These are phyloP conservation scores for Pseudopithomyces maydicus DNA, from an alignment of 2,329 filamentous ascomycete species.

Conservation along the genomic window DNA sequence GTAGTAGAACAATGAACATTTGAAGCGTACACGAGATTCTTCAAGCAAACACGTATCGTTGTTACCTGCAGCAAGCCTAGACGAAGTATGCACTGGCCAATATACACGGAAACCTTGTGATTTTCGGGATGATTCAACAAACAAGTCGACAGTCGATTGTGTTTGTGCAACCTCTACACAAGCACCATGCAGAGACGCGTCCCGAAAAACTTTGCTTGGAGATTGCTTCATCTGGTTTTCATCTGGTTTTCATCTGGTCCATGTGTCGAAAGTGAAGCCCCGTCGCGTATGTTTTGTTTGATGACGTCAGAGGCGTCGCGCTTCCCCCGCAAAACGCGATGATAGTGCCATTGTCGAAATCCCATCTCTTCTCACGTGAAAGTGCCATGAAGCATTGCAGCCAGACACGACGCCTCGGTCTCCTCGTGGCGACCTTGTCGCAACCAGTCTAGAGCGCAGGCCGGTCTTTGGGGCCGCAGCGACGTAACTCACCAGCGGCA, in stretches of 20 bases:
- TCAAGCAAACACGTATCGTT: background rate
- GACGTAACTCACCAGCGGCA: background rate
- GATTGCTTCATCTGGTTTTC: background rate
- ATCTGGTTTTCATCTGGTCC: background rate
- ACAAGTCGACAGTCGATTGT: too few species aligned
- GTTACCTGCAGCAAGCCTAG: too few species aligned
- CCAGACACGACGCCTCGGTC: background rate
- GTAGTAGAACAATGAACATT: background rate
- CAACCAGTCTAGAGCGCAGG: background rate
- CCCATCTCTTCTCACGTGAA: constrained; percentile 5
- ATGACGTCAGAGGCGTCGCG: constrained; percentile 22
- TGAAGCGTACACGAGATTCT: background rate
- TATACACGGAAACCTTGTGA: too few species aligned
- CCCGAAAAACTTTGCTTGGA: background rate
- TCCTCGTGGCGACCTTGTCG: background rate
- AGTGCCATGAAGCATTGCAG: background rate
- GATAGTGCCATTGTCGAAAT: constrained; percentile 33
- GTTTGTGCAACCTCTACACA: too few species aligned
- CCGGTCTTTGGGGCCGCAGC: background rate
- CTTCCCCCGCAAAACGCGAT: constrained; percentile 28
- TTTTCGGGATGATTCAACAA: too few species aligned
- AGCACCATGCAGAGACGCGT: too few species aligned
- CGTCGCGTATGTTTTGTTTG: constrained; percentile 4
- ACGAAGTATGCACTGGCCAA: too few species aligned
- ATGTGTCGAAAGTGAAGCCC: constrained; percentile 9